Percentiles rank a stretch among this genome's conserved stretches.
Conservation (phyloP, 805 yeast species). For the Nakazawaea peltata region DNA sequence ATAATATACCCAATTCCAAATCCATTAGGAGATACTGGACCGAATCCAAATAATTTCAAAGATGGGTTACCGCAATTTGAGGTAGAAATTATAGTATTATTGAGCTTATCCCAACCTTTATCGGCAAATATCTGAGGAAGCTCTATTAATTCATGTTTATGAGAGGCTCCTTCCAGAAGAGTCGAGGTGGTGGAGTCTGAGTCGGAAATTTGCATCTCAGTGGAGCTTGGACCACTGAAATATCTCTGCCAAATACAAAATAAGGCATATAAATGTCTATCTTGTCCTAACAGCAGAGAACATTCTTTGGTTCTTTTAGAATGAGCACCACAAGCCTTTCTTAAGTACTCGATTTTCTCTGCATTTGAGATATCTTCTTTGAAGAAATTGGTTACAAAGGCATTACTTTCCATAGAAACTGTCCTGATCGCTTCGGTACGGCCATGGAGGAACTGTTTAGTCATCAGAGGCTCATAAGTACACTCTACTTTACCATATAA, state of each 20-base stretch:
- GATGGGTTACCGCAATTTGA: conserved; percentile 93
- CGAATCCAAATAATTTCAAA: conserved; percentile 79
- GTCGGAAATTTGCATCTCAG: conserved; percentile 11
- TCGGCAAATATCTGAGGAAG: conserved; percentile 78
- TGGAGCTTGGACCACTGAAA: conserved; percentile 17
- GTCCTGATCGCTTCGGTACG: conserved; percentile 89
- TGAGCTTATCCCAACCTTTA: conserved; percentile 79
- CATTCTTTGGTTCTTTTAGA: conserved; percentile 59
- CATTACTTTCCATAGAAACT: conserved; percentile 71
- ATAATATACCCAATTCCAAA: conserved; percentile 91
- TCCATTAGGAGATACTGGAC: conserved; percentile 86
- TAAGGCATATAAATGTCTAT: conserved; percentile 81
- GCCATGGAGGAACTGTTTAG: conserved; percentile 79
- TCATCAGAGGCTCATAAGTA: conserved; percentile 96
- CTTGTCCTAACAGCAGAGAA: conserved; percentile 81
- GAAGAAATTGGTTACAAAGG: conserved; percentile 79
- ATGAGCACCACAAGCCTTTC: conserved; percentile 67
- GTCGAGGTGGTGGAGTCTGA: conserved; percentile 24
- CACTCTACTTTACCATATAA: conserved; percentile 89
- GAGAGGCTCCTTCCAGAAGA: conserved; percentile 17
- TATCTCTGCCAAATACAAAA: conserved; percentile 82
- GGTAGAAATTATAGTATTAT: conserved; percentile 73
- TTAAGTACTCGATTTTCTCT: conserved; percentile 52
- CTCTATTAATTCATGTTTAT: conserved; percentile 20
- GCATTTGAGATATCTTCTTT: conserved; percentile 50